A percentile compares a stretch with the other conserved stretches of the same genome.
Evolutionary conservation across 768 basidiomycete species (phyloP).

Genomic region (Kwoniella dendrophila): DNA sequence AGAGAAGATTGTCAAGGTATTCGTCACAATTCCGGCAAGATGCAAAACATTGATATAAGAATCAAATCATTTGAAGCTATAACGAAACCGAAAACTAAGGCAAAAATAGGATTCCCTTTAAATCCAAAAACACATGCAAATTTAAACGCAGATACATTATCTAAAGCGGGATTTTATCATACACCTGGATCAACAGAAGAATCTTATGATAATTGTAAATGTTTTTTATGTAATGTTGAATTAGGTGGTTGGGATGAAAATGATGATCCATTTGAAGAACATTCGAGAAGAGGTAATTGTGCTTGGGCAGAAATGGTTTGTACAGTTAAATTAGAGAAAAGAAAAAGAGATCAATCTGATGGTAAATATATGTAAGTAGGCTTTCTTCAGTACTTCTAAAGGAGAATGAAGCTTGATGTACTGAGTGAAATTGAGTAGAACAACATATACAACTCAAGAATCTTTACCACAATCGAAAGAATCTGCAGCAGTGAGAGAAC

Average conservation of each 20-base stretch:
- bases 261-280: slow-evolving; percentile 85
- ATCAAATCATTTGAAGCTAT: slow-evolving; percentile 71
- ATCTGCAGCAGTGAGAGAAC: slow-evolving; percentile 31
- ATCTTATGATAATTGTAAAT: slow-evolving; percentile 70
- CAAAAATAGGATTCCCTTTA: slow-evolving; percentile 69
- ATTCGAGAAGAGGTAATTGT: slow-evolving; percentile 75
- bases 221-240: slow-evolving; percentile 80
- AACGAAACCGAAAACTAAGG: slow-evolving; percentile 60
- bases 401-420: not conserved
- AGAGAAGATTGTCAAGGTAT: not conserved
- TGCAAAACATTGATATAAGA: slow-evolving; percentile 61
- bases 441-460: slow-evolving; percentile 22
- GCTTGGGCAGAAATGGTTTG: slow-evolving; percentile 83
- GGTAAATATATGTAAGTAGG: slow-evolving; percentile 19
- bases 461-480: slow-evolving; percentile 41
- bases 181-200: slow-evolving; percentile 64
- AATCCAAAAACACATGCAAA: slow-evolving; percentile 61
- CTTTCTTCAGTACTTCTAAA: not conserved
- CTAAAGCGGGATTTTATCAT: slow-evolving; percentile 89
- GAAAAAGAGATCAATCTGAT: slow-evolving; percentile 28
- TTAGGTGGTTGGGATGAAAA: slow-evolving; percentile 80
- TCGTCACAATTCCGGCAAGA: slow-evolving; percentile 12
- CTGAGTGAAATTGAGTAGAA: too few relatives aligned
- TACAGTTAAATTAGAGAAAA: slow-evolving; percentile 60
- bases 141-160: slow-evolving; percentile 73